Evolutionary conservation across 225 moss, liverwort and hornwort species (phyloP).

Genomic region (Marchantia paleacea): DNA sequence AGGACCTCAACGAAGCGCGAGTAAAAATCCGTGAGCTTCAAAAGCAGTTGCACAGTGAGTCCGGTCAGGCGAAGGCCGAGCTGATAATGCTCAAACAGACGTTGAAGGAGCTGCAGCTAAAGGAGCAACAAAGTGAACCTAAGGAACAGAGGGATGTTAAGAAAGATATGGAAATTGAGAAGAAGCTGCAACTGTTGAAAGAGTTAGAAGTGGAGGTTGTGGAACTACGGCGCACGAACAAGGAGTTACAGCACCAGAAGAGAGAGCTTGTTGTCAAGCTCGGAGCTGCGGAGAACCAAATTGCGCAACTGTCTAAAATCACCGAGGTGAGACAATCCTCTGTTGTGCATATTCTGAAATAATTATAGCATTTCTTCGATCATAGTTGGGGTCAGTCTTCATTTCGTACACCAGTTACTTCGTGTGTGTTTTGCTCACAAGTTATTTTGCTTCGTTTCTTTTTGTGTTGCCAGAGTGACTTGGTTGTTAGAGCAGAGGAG

Average conservation of each 20-base stretch:
- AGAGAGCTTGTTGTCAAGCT: constrained; percentile 69
- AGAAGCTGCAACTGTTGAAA: constrained; percentile 66
- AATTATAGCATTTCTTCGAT: neutral
- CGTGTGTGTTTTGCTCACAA: neutral
- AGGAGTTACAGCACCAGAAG: constrained; percentile 82
- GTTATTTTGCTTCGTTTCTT: neutral
- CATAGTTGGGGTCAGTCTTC: neutral
- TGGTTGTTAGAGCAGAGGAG: constrained; percentile 60
- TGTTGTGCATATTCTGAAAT: neutral
- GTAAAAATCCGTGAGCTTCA: constrained; percentile 65
- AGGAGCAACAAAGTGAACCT: constrained; percentile 45
- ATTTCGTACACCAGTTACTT: no score
- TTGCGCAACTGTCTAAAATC: constrained; percentile 57
- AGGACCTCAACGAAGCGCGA: constrained; percentile 67
- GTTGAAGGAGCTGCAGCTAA: constrained; percentile 52
- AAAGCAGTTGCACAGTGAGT: constrained; percentile 58
- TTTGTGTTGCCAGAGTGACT: constrained; percentile 47
- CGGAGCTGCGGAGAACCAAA: constrained; percentile 64
- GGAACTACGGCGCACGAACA: constrained; percentile 78
- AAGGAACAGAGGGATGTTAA: constrained; percentile 31
- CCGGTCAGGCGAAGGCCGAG: constrained; percentile 70
- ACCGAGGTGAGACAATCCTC: constrained; percentile 49
- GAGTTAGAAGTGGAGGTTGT: constrained; percentile 81
- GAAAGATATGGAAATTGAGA: constrained; percentile 69
- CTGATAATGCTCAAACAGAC: constrained; percentile 74